Evolutionary conservation across 2,329 filamentous ascomycete species (phyloP), one percentile per base, ranked within the genome.

Genomic region (Colletotrichum scovillei): DNA sequence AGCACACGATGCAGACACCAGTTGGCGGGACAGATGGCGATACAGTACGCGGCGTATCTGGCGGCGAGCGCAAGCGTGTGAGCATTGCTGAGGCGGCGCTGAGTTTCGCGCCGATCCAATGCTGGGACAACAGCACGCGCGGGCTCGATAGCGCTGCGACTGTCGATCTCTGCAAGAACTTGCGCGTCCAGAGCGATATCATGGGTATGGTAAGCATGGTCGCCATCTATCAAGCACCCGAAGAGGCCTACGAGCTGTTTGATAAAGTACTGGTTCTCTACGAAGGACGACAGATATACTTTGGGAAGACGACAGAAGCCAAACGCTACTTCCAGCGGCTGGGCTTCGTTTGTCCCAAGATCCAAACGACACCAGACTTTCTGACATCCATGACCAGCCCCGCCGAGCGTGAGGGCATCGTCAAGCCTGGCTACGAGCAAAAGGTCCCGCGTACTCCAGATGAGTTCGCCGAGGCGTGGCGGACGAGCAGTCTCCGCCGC

Each of bases 61-160:
- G 91, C 28, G 91, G 91, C 53, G 91, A 93, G 79, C 86, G 90
- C 67, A 94, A 95, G 83, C 91, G 94, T 79, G 93, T 95, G 2
- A 92, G 90, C 52, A 93, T 95, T 74, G 93, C 92, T 1, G 93
- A 95, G 81, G 93, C 92, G 0, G 66, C 66, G 6, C 55, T 73
- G 11, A 73, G 70, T 60, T 69, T 69, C 58, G 82, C 76, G 81
- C 88, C 59, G 84, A 84, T 89, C 0, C 92, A 94, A 80, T 92
- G 91, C 74, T 95, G 93, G 93, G 93, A 91, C 67, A 93, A 93
- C 66, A 90, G 88, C 5, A 93, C 91, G 0, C 83, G 86, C 63
- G 92, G 92, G 19, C 83, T 93, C 1, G 92, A 93, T 77, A 88
- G 89, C 1, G 89, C 88, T n/a, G 92, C 90, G 0, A 91, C 92